Conservation (phyloP, 2,329 filamentous ascomycete species). For the Ceratocystis eucalypticola region DNA sequence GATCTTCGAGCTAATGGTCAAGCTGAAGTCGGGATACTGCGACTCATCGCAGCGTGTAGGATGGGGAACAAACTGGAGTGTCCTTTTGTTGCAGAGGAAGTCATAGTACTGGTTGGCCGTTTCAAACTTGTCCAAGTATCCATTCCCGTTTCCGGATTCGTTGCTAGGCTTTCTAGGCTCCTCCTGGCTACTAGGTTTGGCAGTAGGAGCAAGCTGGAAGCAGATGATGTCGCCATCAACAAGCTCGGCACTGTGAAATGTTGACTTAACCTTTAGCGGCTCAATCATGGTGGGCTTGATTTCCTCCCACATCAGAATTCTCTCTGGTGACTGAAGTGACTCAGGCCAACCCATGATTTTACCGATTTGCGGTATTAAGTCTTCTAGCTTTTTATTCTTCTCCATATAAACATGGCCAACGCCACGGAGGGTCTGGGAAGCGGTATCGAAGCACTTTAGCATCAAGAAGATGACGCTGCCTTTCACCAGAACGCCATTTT, state of each 20-base stretch:
- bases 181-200: not conserved
- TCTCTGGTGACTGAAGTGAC: constrained; percentile 50
- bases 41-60: constrained; percentile 41
- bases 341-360: constrained; percentile 77
- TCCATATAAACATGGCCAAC: constrained; percentile 76
- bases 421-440: constrained; percentile 60
- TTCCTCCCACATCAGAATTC: constrained; percentile 72
- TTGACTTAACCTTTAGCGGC: constrained; percentile 77
- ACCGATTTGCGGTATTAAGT: constrained; percentile 63
- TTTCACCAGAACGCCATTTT: constrained; percentile 43
- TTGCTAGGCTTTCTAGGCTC: not conserved
- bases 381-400: constrained; percentile 75
- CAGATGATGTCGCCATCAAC: constrained; percentile 96
- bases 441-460: constrained; percentile 79
- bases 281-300: constrained; percentile 99
- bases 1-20: constrained; percentile 77
- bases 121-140: constrained; percentile 38
- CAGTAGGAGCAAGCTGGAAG: constrained; percentile 46
- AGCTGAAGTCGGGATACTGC: constrained; percentile 53
- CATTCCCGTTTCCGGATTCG: constrained; percentile 17
- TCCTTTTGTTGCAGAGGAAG: constrained; percentile 72
- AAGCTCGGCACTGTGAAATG: constrained; percentile 79
- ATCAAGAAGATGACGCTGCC: constrained; percentile 67
- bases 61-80: constrained; percentile 63
- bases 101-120: constrained; percentile 86